A percentile compares a stretch with the other conserved stretches of the same genome.
Conservation (phyloP, 2,329 filamentous ascomycete species). For the Byssochlamys sp. region DNA sequence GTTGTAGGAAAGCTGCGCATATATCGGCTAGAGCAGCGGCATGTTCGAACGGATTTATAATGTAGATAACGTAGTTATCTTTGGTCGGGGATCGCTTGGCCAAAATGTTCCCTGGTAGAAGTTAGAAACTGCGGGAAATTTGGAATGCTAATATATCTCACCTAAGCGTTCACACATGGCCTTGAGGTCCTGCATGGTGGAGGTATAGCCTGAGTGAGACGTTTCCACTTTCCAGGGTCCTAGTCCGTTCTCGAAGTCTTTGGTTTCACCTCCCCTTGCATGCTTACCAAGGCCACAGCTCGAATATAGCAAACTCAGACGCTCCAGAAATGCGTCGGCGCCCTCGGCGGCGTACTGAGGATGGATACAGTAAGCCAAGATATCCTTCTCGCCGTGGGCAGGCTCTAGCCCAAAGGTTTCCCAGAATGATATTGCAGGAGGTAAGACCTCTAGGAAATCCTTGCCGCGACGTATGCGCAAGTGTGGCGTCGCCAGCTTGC, state of each 20-base stretch:
- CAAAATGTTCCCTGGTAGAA: conserved; percentile 24
- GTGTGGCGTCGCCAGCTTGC: conserved; percentile 42
- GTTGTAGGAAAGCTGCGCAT: conserved; percentile 48
- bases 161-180: conserved; percentile 28
- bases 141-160: conserved; percentile 10
- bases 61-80: conserved; percentile 47
- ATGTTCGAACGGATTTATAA: conserved; percentile 47
- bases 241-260: conserved; percentile 30
- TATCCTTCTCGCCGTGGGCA: conserved; percentile 45
- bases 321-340: conserved; percentile 43
- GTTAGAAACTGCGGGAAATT: conserved; percentile 8
- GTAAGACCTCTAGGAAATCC: conserved; percentile 45
- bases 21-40: conserved; percentile 41
- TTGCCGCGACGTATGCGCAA: conserved; percentile 47
- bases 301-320: conserved; percentile 47
- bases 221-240: conserved; percentile 24
- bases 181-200: conserved; percentile 26
- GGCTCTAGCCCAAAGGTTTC: conserved; percentile 51
- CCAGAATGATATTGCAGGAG: conserved; percentile 51
- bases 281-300: conserved; percentile 49
- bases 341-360: conserved; percentile 40
- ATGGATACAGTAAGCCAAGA: conserved; percentile 49
- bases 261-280: conserved; percentile 31
- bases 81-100: conserved; percentile 21
- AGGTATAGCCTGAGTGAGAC: conserved; percentile 20